phyloP scores from a whole-genome alignment of 1,139 yeast genomes.

The Suhomyces bolitotheri region DNA sequence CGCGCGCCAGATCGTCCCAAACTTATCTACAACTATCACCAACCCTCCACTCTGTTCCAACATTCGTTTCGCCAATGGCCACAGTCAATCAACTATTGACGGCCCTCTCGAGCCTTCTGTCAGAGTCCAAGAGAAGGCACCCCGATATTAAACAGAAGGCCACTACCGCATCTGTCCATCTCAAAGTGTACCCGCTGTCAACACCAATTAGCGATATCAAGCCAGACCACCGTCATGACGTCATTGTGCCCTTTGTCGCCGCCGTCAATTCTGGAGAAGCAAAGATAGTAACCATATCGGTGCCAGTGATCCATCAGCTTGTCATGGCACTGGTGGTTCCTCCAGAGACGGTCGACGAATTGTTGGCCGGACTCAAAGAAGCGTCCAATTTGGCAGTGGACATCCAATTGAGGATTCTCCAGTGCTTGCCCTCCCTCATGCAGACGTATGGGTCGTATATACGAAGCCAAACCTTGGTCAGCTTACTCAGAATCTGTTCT shows the following conservation, averaged over 20 bases:
- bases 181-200: slow-evolving; percentile 33
- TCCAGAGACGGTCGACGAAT: slow-evolving; percentile 46
- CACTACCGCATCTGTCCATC: slow-evolving; percentile 55
- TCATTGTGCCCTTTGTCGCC: slow-evolving; percentile 67
- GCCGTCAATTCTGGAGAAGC: slow-evolving; percentile 77
- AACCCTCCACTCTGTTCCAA: too few species aligned
- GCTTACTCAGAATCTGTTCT: slow-evolving; percentile 69
- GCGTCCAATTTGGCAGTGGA: slow-evolving; percentile 79
- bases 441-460: slow-evolving; percentile 60
- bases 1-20: too few species aligned
- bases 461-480: slow-evolving; percentile 56
- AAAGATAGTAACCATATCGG: slow-evolving; percentile 67
- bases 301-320: slow-evolving; percentile 19
- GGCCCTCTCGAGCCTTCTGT: slow-evolving; percentile 59
- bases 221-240: slow-evolving; percentile 46
- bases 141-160: slow-evolving; percentile 67
- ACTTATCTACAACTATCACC: too few species aligned
- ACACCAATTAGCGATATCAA: slow-evolving; percentile 19
- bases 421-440: slow-evolving; percentile 73
- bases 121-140: slow-evolving; percentile 72
- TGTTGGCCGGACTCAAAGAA: slow-evolving; percentile 68
- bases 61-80: too few species aligned
- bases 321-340: slow-evolving; percentile 39
- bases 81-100: slow-evolving; percentile 47
- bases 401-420: slow-evolving; percentile 84